Conservation (phyloP, 495 filamentous ascomycete genomes). For the Chaetomium tenue region DNA sequence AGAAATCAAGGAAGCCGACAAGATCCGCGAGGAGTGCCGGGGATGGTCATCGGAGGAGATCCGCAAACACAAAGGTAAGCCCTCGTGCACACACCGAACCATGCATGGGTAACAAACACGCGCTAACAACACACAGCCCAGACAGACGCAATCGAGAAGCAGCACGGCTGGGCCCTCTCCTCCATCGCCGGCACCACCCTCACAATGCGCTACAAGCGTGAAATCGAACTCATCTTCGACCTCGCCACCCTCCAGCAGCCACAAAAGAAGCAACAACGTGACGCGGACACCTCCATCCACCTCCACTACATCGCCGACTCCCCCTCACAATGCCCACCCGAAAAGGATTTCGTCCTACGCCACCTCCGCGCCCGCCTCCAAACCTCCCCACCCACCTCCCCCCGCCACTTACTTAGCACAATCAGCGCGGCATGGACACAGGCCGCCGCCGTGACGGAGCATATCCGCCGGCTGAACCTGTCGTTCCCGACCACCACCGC, state of each 20-base stretch:
- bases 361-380: conserved; percentile 60
- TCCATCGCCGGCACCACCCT: conserved; percentile 59
- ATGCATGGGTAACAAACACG: not conserved
- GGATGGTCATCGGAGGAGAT: conserved; percentile 86
- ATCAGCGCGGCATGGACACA: conserved; percentile 61
- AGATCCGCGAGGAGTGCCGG: conserved; percentile 77
- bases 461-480: conserved; percentile 54
- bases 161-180: conserved; percentile 76
- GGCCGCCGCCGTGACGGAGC: conserved; percentile 50
- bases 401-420: conserved; percentile 53
- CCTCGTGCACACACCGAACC: conserved; percentile 18
- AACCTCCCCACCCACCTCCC: conserved; percentile 37
- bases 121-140: conserved; percentile 49
- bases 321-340: conserved; percentile 46
- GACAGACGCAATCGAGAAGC: conserved; percentile 64
- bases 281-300: conserved; percentile 40
- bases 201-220: conserved; percentile 73
- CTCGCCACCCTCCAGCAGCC: conserved; percentile 54
- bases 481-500: conserved; percentile 58
- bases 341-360: conserved; percentile 70
- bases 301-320: conserved; percentile 56
- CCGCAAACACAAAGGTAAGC: conserved; percentile 64
- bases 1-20: conserved; percentile 81
- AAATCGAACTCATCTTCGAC: conserved; percentile 77
- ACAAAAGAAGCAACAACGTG: not conserved